phyloP scores from a whole-genome alignment of 768 basidiomycete species.

The Candolleomyces eurysporus region DNA sequence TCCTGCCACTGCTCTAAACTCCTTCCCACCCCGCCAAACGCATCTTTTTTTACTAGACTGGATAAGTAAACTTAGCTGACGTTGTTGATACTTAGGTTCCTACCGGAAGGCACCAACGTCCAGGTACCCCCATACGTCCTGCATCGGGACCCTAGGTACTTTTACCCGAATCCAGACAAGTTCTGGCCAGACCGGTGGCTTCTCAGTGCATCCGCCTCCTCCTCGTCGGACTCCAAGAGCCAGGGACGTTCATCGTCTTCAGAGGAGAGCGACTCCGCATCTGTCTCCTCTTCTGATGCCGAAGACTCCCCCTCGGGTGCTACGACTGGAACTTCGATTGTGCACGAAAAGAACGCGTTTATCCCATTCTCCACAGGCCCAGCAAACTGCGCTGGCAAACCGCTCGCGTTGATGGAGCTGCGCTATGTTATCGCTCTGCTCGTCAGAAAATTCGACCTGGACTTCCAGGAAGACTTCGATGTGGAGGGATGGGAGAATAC shows the following conservation, averaged over 20 bases:
- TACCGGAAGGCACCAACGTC: slow-evolving; percentile 39
- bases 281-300: no score
- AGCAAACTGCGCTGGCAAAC: slow-evolving; percentile 47
- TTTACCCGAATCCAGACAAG: slow-evolving; percentile 32
- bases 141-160: slow-evolving; percentile 36
- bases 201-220: background rate
- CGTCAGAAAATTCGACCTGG: slow-evolving; percentile 9
- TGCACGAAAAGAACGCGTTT: slow-evolving; percentile 14
- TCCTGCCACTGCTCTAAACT: no score
- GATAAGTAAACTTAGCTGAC: background rate
- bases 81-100: slow-evolving; percentile 23
- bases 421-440: slow-evolving; percentile 14
- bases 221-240: background rate
- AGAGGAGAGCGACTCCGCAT: no score
- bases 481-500: slow-evolving; percentile 7
- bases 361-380: slow-evolving; percentile 45
- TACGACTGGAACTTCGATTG: background rate
- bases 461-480: slow-evolving; percentile 12
- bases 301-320: background rate
- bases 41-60: background rate
- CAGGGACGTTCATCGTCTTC: no score
- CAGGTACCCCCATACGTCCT: slow-evolving; percentile 34
- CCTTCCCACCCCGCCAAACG: background rate
- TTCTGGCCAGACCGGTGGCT: slow-evolving; percentile 42
- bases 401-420: slow-evolving; percentile 34